Base-by-base conservation (phyloP, 768 basidiomycete genomes). In the Pholiota conissans region DNA sequence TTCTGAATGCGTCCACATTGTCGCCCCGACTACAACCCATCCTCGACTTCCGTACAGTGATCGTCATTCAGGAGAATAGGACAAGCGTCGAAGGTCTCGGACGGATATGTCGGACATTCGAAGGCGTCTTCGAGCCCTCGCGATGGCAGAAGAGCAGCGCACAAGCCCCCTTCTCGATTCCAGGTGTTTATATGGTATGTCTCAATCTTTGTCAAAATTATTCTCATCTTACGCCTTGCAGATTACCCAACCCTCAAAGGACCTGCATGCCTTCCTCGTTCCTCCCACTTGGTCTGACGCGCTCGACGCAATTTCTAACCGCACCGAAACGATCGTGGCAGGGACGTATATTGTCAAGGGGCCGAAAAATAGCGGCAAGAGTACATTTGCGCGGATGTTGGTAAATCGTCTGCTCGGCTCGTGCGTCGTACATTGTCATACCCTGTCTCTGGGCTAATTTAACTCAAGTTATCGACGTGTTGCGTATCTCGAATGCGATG, bases 401-500 rank as follows among this genome's bases (percentile, higher is more conserved):
- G 67, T 90, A 14, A 97, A 97, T 66, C 75, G 74, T 11, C 74
- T 99, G 28, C 68, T 90, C 26, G 71, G 68, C 29, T 75, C 76
- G 88, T 91, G 56, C 57, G 78, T 70, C 5, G 11, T 39, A 45
- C 3, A 9, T 48, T 32, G 24, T 57, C 27, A 11, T 52, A 14
- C 18, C 18, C 32, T 48, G 16, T 16, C n/a, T 30, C 20, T 27
- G 42, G 50, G n/a, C 16, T 35, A 45, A 59, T 51, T 27, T 11
- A 37, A 3, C 14, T 26, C 34, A 11, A 93, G 90, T 27, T 92
- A 91, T 73, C 77, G 78, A 22, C 79, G 79, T n/a, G 93, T 98
- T 2, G 95, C 94, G 0, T 97, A 84, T 69, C 80, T 99, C 7
- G 96, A 98, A 68, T 92, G 91, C 58, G 96, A 99, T 72, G 64